These are phyloP conservation scores for Phytophthora quininea DNA, from an alignment of 352 stramenopile species.

Conservation along the genomic window DNA sequence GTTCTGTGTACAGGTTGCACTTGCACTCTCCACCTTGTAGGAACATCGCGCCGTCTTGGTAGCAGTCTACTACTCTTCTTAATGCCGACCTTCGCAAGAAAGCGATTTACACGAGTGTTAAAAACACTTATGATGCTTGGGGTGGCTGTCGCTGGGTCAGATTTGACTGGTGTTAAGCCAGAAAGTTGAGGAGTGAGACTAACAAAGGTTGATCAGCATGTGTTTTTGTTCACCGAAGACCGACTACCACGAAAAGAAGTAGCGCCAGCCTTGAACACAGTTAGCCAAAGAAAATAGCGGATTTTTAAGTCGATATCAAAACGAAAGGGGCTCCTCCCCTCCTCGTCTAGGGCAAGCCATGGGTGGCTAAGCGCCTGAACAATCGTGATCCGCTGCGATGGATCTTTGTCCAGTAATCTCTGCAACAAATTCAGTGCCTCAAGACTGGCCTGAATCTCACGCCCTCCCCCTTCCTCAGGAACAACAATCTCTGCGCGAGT, in stretches of 20 bases:
- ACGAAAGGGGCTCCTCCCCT: constrained; percentile 71
- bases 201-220: no score
- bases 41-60: no score
- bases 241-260: not conserved
- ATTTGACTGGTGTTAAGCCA: no score
- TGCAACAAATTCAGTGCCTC: constrained; percentile 56
- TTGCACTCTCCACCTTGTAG: no score
- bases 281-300: not conserved
- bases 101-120: no score
- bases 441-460: constrained; percentile 24
- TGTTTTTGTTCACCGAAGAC: not conserved
- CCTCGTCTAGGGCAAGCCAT: constrained; percentile 56
- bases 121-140: no score
- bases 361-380: constrained; percentile 56
- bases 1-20: no score
- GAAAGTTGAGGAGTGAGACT: no score
- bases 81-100: no score
- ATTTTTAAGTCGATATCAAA: constrained; percentile 36
- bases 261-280: no score
- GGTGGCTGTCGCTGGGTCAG: no score
- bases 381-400: constrained; percentile 57
- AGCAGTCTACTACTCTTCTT: no score
- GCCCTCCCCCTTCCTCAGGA: constrained; percentile 15
- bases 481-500: constrained; percentile 45
- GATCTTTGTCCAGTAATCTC: constrained; percentile 59